Evolutionary conservation across 176 grass and related monocot genomes (phyloP).

Genomic region (Hyparrhenia diplandra): DNA sequence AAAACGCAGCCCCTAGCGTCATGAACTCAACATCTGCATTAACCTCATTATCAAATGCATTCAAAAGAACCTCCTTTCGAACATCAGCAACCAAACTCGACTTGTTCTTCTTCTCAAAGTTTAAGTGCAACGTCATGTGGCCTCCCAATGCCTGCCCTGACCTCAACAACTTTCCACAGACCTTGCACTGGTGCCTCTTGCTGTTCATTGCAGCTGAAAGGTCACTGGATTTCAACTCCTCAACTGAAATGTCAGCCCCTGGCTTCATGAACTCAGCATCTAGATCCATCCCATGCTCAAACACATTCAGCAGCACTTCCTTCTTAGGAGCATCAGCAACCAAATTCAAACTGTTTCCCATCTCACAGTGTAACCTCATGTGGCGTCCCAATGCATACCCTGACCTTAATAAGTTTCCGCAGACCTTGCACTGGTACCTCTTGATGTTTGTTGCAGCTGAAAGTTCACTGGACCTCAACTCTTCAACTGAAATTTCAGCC

Average conservation of each 20-base stretch:
- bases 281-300: constrained; percentile 2
- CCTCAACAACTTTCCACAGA: constrained; percentile 41
- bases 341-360: too few species aligned
- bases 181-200: constrained; percentile 25
- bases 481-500: constrained; percentile 1
- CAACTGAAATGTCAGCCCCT: neutral
- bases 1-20: neutral
- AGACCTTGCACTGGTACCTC: too few species aligned
- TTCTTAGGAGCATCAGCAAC: neutral
- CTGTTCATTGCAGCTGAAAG: constrained; percentile 11
- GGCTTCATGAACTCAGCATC: neutral
- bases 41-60: constrained; percentile 13
- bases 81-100: constrained; percentile 23
- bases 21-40: neutral
- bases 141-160: constrained; percentile 48
- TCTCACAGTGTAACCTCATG: too few species aligned
- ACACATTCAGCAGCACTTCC: constrained; percentile 15
- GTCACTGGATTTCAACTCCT: neutral
- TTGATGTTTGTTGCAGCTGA: too few species aligned
- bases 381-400: too few species aligned
- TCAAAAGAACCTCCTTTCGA: constrained; percentile 2
- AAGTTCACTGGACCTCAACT: too few species aligned
- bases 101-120: neutral
- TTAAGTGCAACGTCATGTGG: constrained; percentile 10
- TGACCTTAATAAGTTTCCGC: too few species aligned